These are phyloP conservation scores for Lichtheimia ramosa DNA, from an alignment of 371 early-diverging fungal genomes.

Conservation along the genomic window DNA sequence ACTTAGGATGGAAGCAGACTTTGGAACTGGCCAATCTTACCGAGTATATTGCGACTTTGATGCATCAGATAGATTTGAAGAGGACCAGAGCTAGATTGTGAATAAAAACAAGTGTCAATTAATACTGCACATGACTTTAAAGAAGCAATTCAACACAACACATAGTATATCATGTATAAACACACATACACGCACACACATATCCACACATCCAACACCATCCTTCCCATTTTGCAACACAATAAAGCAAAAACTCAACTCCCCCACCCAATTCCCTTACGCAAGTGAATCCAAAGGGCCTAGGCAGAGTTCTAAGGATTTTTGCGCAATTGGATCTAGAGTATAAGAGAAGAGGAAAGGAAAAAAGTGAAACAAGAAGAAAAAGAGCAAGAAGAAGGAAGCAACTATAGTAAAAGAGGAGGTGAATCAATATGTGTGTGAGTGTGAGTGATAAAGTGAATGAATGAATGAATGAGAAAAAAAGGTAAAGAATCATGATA, in stretches of 20 bases:
- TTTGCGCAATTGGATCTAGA: constrained; percentile 2
- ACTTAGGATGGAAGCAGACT: constrained; percentile 51
- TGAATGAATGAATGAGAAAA: not conserved
- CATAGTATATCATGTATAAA: too few species aligned
- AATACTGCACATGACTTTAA: not conserved
- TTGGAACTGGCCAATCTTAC: constrained; percentile 38
- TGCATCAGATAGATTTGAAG: constrained; percentile 17
- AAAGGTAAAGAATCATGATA: not conserved
- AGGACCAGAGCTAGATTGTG: not conserved
- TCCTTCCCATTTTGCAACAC: not conserved
- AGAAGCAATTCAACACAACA: not conserved
- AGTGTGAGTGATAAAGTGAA: not conserved
- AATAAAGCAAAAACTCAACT: not conserved
- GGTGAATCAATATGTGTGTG: not conserved
- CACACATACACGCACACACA: not conserved
- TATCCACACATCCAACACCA: not conserved
- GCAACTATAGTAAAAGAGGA: constrained; percentile 1
- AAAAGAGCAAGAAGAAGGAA: not conserved
- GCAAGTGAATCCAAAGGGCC: not conserved
- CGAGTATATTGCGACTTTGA: constrained; percentile 45
- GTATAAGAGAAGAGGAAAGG: constrained; percentile 3
- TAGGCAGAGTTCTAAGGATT: constrained; percentile 7
- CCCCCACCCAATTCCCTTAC: constrained; percentile 2
- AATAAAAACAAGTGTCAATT: not conserved
- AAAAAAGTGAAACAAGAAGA: not conserved